Evolutionary conservation across 306 rosid genomes (phyloP).

Genomic region (Dryas alaskensis): DNA sequence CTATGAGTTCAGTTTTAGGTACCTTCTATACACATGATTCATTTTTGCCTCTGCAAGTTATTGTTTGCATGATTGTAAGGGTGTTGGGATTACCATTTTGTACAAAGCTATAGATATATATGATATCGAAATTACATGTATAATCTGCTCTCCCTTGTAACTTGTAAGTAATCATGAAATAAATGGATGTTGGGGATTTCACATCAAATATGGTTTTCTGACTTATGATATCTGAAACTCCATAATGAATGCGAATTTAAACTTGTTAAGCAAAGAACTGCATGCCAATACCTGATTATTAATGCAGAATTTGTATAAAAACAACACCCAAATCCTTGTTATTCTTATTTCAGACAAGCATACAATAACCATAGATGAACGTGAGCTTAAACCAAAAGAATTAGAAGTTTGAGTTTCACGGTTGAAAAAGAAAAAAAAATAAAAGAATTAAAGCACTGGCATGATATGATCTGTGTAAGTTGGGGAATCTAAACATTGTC

Average conservation of each 20-base stretch:
- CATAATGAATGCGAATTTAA: not conserved
- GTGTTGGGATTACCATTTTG: slow-evolving; percentile 42
- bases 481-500: not conserved
- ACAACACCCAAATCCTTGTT: too few species aligned
- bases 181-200: slow-evolving; percentile 5
- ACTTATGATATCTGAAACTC: not conserved
- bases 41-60: slow-evolving; percentile 2
- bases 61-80: slow-evolving; percentile 22
- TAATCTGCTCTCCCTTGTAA: slow-evolving; percentile 12
- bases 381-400: too few species aligned
- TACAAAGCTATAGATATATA: slow-evolving; percentile 29
- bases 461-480: not conserved
- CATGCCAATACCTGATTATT: not conserved
- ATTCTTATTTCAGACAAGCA: too few species aligned
- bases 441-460: not conserved
- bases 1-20: slow-evolving; percentile 91
- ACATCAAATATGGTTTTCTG: not conserved
- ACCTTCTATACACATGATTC: slow-evolving; percentile 59
- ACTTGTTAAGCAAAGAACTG: slow-evolving; percentile 4
- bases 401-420: too few species aligned
- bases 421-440: too few species aligned
- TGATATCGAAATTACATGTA: slow-evolving; percentile 18
- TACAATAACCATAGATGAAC: too few species aligned
- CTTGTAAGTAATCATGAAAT: slow-evolving; percentile 22
- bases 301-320: not conserved